Evolutionary conservation across 164 flowering plant species (phyloP).

Genomic region (Umbellularia californica): DNA sequence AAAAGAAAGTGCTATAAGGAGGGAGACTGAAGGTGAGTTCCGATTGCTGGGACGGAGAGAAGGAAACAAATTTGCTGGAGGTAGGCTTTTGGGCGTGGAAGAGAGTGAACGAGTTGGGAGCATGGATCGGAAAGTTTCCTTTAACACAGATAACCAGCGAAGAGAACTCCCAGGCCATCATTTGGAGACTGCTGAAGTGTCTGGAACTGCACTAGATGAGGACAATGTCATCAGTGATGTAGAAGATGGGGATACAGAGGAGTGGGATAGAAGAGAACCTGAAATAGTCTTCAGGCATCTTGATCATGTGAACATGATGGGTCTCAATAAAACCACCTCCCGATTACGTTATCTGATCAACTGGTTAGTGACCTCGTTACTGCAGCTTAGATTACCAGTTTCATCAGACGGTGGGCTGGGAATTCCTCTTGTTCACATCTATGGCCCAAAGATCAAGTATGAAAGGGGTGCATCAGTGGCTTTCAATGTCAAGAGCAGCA

Average conservation of each 20-base stretch:
- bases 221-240: constrained; percentile 40
- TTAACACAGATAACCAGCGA: constrained; percentile 44
- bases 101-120: constrained; percentile 52
- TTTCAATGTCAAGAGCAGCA: constrained; percentile 58
- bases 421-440: constrained; percentile 50
- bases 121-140: constrained; percentile 77
- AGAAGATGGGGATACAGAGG: constrained; percentile 43
- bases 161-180: constrained; percentile 39
- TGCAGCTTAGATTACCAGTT: constrained; percentile 49
- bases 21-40: constrained; percentile 99
- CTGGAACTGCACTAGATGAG: constrained; percentile 46
- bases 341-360: constrained; percentile 60
- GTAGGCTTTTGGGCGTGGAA: constrained; percentile 70
- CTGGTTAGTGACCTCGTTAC: constrained; percentile 74
- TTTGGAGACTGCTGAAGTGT: constrained; percentile 59
- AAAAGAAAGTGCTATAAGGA: constrained; percentile 69
- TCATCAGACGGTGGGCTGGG: constrained; percentile 24
- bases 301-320: constrained; percentile 71
- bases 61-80: constrained; percentile 45
- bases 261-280: constrained; percentile 48
- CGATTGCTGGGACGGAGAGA: constrained; percentile 62
- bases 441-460: constrained; percentile 70
- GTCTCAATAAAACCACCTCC: constrained; percentile 54
- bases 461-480: constrained; percentile 72
- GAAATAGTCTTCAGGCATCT: constrained; percentile 52